Base-by-base conservation (phyloP, 2,329 filamentous ascomycete species). In the Fusarium nematophilum region DNA sequence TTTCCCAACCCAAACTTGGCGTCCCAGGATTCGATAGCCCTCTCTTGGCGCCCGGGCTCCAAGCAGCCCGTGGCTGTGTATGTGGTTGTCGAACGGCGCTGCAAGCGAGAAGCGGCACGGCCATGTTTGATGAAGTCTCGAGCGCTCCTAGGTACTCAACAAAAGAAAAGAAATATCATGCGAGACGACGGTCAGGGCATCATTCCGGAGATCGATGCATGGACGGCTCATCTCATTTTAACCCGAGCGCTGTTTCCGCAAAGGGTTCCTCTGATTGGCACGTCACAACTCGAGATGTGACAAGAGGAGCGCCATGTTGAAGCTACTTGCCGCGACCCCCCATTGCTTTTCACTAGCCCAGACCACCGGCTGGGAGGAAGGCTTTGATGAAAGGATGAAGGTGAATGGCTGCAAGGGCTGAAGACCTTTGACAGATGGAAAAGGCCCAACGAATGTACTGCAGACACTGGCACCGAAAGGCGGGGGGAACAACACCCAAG, bases 371-470 rank as follows among this genome's bases (percentile, higher is more conserved):
- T n/a, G n/a, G n/a, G n/a, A n/a, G n/a, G n/a, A n/a, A n/a, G n/a
- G n/a, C n/a, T n/a, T n/a, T n/a, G n/a, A n/a, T n/a, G n/a, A n/a
- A n/a, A n/a, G n/a, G n/a, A n/a, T n/a, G n/a, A n/a, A n/a, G n/a
- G n/a, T n/a, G n/a, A n/a, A n/a, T n/a, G n/a, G n/a, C n/a, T n/a
- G n/a, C n/a, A n/a, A n/a, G n/a, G n/a, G n/a, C n/a, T n/a, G n/a
- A n/a, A n/a, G n/a, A n/a, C n/a, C n/a, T n/a, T n/a, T n/a, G n/a
- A n/a, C n/a, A 34, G 29, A 17, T 18, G 42, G 42, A 29, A 45
- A n/a, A n/a, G 42, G 8, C 34, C 31, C 31, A 46, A 46, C 43
- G n/a, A n/a, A n/a, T n/a, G n/a, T n/a, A n/a, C n/a, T 46, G 30
- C 18, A n/a, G n/a, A n/a, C 29, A 34, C 42, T 45, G 43, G 34